Base-by-base conservation (phyloP, 163 green algal species). In the Volvox carteri region DNA sequence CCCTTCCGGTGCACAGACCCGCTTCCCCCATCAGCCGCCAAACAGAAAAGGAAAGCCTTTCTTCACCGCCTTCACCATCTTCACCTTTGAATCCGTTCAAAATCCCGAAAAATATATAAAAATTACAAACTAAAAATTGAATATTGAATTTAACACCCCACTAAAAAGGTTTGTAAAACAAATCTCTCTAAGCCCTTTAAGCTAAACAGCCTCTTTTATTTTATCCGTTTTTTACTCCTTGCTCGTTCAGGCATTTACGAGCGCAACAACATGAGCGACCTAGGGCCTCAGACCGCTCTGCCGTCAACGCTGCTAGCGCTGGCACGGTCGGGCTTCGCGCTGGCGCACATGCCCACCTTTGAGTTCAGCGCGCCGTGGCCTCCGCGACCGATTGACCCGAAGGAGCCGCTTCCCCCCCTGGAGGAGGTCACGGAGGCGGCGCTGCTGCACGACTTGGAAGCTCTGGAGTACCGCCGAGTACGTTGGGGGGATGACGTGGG, bases 241-340 rank as follows among this genome's bases (percentile, higher is more conserved):
- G n/a, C n/a, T n/a, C n/a, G n/a, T n/a, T n/a, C n/a, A 77, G 80
- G 83, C 67, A 81, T 88, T 48, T 88, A 42, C 37, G 83, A 88
- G 83, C 83, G 83, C 83, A 44, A 25, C 68, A 74, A 79, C 81
- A 70, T 72, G 46, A 68, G 21, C 0, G 46, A 87, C 81, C 33
- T 87, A 1, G 67, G n/a, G 11, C 65, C 81, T 11, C 81, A 87
- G 81, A 23, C 30, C 5, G 33, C 30, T 18, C 80, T 87, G 67
- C 81, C 83, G 30, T 3, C 39, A 11, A 16, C 35, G 16, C 68
- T 88, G 67, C 37, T 88, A 25, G 35, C 46, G 12, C 68, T 88
- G 37, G 2, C 37, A 0, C 16, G 18, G 48, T 44, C 33, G 37
- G 68, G 52, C 68, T 81, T 75, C 83, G 12, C n/a, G 16, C 14